Conservation (phyloP, 176 grass and related monocot genomes). For the Elaeis guineensis region DNA sequence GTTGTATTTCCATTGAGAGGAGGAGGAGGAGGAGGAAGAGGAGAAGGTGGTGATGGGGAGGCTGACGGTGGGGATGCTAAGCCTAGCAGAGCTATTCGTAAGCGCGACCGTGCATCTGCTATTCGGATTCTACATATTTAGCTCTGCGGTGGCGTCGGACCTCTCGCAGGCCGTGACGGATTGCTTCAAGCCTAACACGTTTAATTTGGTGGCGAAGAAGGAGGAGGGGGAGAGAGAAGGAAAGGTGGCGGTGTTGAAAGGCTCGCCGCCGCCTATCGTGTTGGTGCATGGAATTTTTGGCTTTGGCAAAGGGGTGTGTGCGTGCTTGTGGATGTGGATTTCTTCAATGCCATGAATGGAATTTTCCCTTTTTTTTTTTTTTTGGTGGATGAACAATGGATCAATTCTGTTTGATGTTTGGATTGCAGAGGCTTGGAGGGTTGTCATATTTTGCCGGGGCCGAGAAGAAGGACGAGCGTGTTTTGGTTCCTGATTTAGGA, state of each 20-base stretch:
- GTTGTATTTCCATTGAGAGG: not conserved
- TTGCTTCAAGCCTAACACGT: constrained; percentile 34
- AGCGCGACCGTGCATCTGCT: constrained; percentile 72
- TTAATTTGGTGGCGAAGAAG: constrained; percentile 26
- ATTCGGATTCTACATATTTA: constrained; percentile 89
- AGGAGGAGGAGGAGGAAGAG: not conserved
- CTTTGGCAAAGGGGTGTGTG: constrained; percentile 73
- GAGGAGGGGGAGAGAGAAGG: constrained; percentile 3
- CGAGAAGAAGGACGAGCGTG: constrained; percentile 77
- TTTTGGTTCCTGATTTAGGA: constrained; percentile 77
- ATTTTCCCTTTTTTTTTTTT: not conserved
- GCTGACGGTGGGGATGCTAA: constrained; percentile 33
- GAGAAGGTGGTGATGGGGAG: constrained; percentile 39
- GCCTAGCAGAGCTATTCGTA: constrained; percentile 65
- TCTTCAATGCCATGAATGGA: not conserved
- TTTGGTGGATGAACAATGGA: not conserved
- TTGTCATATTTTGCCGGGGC: constrained; percentile 89
- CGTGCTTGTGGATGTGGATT: too few species aligned
- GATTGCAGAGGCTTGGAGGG: constrained; percentile 58
- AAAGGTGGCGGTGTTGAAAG: constrained; percentile 12
- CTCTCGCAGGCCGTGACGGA: constrained; percentile 61
- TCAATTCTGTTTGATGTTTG: not conserved
- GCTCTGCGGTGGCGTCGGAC: constrained; percentile 83
- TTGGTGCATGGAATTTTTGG: constrained; percentile 86
- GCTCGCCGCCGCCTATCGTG: constrained; percentile 57